These are phyloP conservation scores for Solanum sejunctum DNA, from an alignment of 257 asterid genomes.

Conservation along the genomic window DNA sequence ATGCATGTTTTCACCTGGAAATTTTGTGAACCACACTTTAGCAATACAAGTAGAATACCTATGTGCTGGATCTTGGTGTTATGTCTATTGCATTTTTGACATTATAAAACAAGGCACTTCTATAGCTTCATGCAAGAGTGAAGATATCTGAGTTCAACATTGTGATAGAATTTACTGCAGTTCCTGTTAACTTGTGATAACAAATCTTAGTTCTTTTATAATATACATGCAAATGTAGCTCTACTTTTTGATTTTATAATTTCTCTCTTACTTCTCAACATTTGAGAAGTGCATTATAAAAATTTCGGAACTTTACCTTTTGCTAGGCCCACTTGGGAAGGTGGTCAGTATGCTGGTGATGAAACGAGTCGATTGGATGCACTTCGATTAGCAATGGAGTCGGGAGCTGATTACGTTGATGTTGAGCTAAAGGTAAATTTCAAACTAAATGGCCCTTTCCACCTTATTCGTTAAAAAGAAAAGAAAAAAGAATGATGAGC, in stretches of 20 bases:
- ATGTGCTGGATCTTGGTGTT: not conserved
- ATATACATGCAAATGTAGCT: not conserved
- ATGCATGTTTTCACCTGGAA: not conserved
- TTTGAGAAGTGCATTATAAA: not conserved
- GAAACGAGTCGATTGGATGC: slow-evolving; percentile 53
- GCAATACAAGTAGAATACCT: not conserved
- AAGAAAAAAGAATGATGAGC: not conserved
- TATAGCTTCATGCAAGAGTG: not conserved
- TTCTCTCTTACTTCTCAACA: not conserved
- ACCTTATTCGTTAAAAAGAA: not conserved
- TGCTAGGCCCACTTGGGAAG: slow-evolving; percentile 92
- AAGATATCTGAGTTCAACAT: not conserved
- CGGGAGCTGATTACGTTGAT: slow-evolving; percentile 96
- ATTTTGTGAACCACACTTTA: not conserved
- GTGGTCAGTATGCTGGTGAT: slow-evolving; percentile 86
- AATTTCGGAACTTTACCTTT: slow-evolving; percentile 5
- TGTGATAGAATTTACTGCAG: not conserved
- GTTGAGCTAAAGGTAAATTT: slow-evolving; percentile 76
- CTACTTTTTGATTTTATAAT: not conserved
- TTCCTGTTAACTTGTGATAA: not conserved
- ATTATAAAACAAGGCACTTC: not conserved
- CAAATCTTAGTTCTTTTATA: not conserved
- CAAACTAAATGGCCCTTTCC: not conserved
- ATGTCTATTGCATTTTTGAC: not conserved
- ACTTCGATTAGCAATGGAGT: slow-evolving; percentile 76